A percentile compares a stretch with the other conserved stretches of the same genome.
Conservation (phyloP, 495 filamentous ascomycete species). For the Aspergillus wentii region DNA sequence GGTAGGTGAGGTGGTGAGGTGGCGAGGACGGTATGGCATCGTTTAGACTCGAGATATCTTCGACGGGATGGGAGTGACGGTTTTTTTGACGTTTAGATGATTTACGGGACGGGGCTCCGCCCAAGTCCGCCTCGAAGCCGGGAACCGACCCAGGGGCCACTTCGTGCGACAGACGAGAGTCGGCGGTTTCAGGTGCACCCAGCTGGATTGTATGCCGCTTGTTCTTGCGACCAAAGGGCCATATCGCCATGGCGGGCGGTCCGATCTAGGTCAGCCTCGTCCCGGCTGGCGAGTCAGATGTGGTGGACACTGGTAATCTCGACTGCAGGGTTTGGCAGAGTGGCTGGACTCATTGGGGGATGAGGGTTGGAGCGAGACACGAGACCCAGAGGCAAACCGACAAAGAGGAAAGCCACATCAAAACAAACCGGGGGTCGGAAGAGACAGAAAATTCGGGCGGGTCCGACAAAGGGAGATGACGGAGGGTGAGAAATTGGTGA, state of each 20-base stretch:
- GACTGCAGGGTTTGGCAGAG: constrained; percentile 11
- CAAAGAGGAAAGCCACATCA: no score
- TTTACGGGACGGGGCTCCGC: constrained; percentile 38
- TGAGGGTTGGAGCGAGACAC: constrained; percentile 5
- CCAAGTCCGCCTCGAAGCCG: constrained; percentile 20
- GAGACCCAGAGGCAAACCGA: constrained; percentile 11
- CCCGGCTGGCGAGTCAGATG: constrained; percentile 40
- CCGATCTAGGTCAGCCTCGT: constrained; percentile 9
- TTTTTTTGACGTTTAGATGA: constrained; percentile 35
- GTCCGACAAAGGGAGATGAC: constrained; percentile 4
- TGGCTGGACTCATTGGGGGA: constrained; percentile 34
- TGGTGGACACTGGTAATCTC: constrained; percentile 15
- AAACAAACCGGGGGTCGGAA: no score
- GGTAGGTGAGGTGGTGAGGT: constrained; percentile 19
- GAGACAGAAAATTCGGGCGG: constrained; percentile 1
- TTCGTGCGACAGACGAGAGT: constrained; percentile 13
- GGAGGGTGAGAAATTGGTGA: constrained; percentile 2
- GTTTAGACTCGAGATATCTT: constrained; percentile 21
- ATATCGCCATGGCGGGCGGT: constrained; percentile 60
- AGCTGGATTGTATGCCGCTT: constrained; percentile 45
- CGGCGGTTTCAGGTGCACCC: constrained; percentile 29
- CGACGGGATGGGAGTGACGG: constrained; percentile 25
- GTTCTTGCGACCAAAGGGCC: constrained; percentile 70
- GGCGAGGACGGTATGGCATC: constrained; percentile 27
- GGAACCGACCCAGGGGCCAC: constrained; percentile 8